phyloP scores from a whole-genome alignment of 2,329 filamentous ascomycete species.

The Sclerotinia glacialis region DNA sequence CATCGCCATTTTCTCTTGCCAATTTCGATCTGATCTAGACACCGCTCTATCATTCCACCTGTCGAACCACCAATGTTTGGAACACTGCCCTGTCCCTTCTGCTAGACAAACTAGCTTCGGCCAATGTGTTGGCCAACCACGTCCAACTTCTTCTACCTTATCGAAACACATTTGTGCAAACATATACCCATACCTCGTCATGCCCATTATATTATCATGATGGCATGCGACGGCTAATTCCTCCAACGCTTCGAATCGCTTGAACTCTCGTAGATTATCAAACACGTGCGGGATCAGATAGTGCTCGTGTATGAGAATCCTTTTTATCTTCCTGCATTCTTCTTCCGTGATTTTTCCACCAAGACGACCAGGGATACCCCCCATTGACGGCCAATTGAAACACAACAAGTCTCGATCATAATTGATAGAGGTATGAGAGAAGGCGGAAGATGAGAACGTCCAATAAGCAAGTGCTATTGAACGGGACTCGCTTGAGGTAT shows the following conservation, averaged over 20 bases:
- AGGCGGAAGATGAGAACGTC: slow-evolving; percentile 1
- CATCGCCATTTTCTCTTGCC: slow-evolving; percentile 13
- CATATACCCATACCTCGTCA: slow-evolving; percentile 15
- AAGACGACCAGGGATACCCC: slow-evolving; percentile 4
- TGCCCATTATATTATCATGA: slow-evolving; percentile 8
- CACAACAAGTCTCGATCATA: slow-evolving; percentile 17
- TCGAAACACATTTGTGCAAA: slow-evolving; percentile 15
- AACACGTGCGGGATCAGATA: slow-evolving; percentile 16
- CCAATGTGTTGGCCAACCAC: slow-evolving; percentile 10
- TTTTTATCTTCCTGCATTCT: slow-evolving; percentile 13
- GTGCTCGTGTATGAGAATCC: slow-evolving; percentile 13
- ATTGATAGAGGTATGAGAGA: slow-evolving; percentile 12
- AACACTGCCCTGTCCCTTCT: background rate
- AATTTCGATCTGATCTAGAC: slow-evolving; percentile 8
- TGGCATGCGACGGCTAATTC: slow-evolving; percentile 8
- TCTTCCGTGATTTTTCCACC: slow-evolving; percentile 8
- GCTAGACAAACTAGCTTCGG: slow-evolving; percentile 11
- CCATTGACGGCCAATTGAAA: slow-evolving; percentile 17
- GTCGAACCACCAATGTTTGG: slow-evolving; percentile 9
- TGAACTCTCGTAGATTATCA: slow-evolving; percentile 13
- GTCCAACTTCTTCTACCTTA: background rate
- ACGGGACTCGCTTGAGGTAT: slow-evolving; percentile 18
- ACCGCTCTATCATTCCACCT: slow-evolving; percentile 9
- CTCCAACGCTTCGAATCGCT: slow-evolving; percentile 12
- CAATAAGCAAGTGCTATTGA: slow-evolving; percentile 16